Percentiles rank a stretch among this genome's conserved stretches.
phyloP scores from a whole-genome alignment of 176 grass and related monocot genomes.

The Melocanna baccifera region DNA sequence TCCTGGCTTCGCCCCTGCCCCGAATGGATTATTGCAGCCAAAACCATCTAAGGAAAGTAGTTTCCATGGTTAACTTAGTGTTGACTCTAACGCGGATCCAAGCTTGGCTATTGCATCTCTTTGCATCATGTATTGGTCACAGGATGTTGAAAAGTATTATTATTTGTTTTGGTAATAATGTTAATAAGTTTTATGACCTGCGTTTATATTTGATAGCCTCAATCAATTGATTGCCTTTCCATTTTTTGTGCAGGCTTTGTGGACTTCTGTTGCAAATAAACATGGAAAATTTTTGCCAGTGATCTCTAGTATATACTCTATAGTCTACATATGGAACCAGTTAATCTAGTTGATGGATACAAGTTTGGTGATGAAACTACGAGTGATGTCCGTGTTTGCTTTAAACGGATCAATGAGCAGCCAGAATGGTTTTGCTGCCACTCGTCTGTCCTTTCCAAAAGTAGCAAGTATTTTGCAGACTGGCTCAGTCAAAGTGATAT shows the following conservation, averaged over 20 bases:
- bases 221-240: not conserved
- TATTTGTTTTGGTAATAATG: not conserved
- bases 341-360: slow-evolving; percentile 12
- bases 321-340: slow-evolving; percentile 49
- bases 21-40: not conserved
- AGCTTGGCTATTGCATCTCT: not conserved
- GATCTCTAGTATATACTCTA: slow-evolving; percentile 14
- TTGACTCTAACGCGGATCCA: not conserved
- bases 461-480: slow-evolving; percentile 68
- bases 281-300: not conserved
- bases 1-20: no score
- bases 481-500: slow-evolving; percentile 37
- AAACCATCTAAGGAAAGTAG: not conserved
- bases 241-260: slow-evolving; percentile 24
- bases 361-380: slow-evolving; percentile 58
- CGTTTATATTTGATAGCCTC: not conserved
- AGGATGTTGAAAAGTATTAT: not conserved
- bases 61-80: not conserved
- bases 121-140: not conserved
- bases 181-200: not conserved
- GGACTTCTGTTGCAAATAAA: slow-evolving; percentile 12
- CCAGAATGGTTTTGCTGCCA: slow-evolving; percentile 69
- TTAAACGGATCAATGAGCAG: slow-evolving; percentile 44
- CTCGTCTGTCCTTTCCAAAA: slow-evolving; percentile 48
- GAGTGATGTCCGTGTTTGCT: slow-evolving; percentile 64